Percentiles rank a stretch among this genome's conserved stretches.
phyloP scores from a whole-genome alignment of 306 rosid genomes.

The Vigna mungo region DNA sequence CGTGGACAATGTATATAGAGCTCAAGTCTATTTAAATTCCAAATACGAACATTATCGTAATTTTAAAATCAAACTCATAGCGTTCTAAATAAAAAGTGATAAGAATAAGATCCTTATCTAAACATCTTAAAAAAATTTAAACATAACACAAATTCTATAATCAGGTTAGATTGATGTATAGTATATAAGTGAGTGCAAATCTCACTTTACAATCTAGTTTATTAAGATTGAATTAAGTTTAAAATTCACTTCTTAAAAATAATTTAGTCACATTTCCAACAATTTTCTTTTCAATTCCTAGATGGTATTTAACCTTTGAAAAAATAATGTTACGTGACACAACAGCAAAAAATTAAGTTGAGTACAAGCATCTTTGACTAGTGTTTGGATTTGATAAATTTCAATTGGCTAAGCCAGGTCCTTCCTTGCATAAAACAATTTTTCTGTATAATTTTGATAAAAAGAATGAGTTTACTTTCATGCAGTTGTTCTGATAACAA shows the following conservation, averaged over 20 bases:
- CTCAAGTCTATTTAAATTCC: neutral
- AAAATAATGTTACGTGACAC: neutral
- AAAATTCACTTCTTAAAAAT: too few relatives aligned
- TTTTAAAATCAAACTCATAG: too few relatives aligned
- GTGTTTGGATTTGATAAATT: constrained; percentile 7
- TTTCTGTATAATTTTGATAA: constrained; percentile 21
- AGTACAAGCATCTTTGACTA: neutral
- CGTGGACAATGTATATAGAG: neutral
- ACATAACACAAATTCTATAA: neutral
- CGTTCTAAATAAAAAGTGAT: neutral
- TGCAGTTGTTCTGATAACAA: neutral
- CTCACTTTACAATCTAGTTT: too few relatives aligned
- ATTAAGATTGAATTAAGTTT: too few relatives aligned
- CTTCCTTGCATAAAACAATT: neutral
- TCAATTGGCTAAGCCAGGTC: neutral
- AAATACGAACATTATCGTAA: neutral
- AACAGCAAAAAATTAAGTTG: neutral
- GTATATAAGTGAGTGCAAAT: too few relatives aligned
- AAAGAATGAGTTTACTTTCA: constrained; percentile 6
- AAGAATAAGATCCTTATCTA: neutral
- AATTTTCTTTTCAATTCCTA: neutral
- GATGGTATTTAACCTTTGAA: neutral
- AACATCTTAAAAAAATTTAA: too few relatives aligned
- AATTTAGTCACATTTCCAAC: neutral
- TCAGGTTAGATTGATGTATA: too few relatives aligned